Conservation (phyloP, 495 filamentous ascomycete genomes). For the Lepidopterella palustris region DNA sequence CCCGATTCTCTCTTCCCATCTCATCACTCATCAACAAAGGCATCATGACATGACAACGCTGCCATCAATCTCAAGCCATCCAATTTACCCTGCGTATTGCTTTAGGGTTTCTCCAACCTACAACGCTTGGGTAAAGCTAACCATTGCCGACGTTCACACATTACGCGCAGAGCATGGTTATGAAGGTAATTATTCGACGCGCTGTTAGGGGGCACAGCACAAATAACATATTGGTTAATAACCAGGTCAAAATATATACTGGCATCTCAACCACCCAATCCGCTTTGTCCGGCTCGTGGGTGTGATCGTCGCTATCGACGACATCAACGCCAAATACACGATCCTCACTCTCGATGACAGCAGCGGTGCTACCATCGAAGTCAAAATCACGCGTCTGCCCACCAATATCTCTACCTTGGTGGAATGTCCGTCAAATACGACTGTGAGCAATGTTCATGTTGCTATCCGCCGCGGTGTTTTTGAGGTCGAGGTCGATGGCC, state of each 20-base stretch:
- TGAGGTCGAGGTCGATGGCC: conserved; percentile 21
- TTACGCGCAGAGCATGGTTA: conserved; percentile 56
- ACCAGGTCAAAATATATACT: conserved; percentile 65
- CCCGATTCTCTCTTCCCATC: not conserved
- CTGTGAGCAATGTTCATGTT: conserved; percentile 27
- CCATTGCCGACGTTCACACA: conserved; percentile 58
- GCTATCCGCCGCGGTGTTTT: conserved; percentile 20
- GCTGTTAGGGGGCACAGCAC: not conserved
- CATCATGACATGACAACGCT: conserved; percentile 46
- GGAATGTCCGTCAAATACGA: conserved; percentile 29
- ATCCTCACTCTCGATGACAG: conserved; percentile 78
- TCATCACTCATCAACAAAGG: conserved; percentile 2
- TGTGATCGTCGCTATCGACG: conserved; percentile 66
- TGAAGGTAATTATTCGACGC: conserved; percentile 48
- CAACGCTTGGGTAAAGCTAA: conserved; percentile 75
- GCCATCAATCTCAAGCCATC: conserved; percentile 34
- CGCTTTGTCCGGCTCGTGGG: conserved; percentile 76
- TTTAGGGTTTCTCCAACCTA: conserved; percentile 78
- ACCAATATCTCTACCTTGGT: conserved; percentile 23
- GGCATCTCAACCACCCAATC: conserved; percentile 82
- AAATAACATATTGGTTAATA: not conserved
- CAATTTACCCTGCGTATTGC: conserved; percentile 75
- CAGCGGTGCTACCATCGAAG: conserved; percentile 69
- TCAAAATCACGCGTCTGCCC: conserved; percentile 35
- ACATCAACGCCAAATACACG: conserved; percentile 48